phyloP scores from a whole-genome alignment of 2,329 filamentous ascomycete genomes.

The Fusarium continuum region DNA sequence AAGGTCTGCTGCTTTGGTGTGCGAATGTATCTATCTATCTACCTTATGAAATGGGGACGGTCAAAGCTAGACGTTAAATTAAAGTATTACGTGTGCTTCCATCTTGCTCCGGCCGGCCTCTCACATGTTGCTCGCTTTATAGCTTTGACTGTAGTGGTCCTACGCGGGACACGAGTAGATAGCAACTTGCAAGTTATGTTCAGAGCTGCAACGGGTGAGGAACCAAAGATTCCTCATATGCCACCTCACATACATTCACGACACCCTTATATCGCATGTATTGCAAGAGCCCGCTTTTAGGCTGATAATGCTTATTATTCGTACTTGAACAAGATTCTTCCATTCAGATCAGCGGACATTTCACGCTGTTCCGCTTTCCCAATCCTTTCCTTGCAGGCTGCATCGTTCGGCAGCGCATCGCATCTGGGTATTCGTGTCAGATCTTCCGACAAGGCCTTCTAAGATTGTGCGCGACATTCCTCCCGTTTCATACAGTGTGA shows the following conservation, averaged over 20 bases:
- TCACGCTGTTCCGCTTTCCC: constrained; percentile 23
- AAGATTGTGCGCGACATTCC: neutral
- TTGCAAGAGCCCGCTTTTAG: constrained; percentile 12
- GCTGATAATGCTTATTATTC: constrained; percentile 32
- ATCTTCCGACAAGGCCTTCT: neutral
- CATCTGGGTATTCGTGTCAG: constrained; percentile 20
- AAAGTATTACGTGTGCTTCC: constrained; percentile 37
- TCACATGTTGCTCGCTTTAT: constrained; percentile 1
- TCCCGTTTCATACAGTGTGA: neutral
- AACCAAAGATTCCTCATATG: no score
- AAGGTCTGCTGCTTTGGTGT: constrained; percentile 38
- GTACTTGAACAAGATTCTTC: constrained; percentile 42
- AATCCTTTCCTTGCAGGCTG: constrained; percentile 11
- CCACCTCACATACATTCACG: neutral
- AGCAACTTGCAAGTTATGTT: neutral
- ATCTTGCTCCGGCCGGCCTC: neutral
- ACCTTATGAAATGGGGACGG: constrained; percentile 25
- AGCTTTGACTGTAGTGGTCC: constrained; percentile 4
- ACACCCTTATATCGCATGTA: constrained; percentile 6
- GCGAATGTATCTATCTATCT: constrained; percentile 39
- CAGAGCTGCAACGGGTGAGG: neutral
- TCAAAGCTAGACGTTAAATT: constrained; percentile 36
- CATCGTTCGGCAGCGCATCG: constrained; percentile 9
- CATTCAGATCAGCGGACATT: constrained; percentile 25
- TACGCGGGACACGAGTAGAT: neutral